These are phyloP conservation scores for Cystofilobasidium ferigula DNA, from an alignment of 768 basidiomycete genomes.

Conservation along the genomic window DNA sequence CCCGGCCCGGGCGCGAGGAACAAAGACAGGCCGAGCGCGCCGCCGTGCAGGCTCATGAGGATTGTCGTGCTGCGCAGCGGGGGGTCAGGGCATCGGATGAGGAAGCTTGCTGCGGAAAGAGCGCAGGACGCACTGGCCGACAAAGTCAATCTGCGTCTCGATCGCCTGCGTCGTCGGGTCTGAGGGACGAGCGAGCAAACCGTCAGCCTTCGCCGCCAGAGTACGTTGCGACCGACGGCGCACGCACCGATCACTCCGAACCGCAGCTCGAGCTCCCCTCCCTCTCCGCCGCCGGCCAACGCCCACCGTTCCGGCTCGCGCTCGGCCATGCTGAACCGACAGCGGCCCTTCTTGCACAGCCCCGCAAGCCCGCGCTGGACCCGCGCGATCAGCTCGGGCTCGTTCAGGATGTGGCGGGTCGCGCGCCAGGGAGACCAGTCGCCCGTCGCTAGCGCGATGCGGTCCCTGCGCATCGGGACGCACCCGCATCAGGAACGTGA, in stretches of 20 bases:
- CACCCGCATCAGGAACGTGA: constrained; percentile 25
- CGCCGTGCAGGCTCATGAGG: constrained; percentile 34
- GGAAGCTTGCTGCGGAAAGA: not conserved
- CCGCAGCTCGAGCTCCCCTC: constrained; percentile 26
- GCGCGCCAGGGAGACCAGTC: constrained; percentile 35
- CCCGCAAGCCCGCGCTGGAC: constrained; percentile 26
- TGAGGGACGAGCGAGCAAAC: not conserved
- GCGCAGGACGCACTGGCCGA: constrained; percentile 28
- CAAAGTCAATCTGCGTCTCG: constrained; percentile 35
- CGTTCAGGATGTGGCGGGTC: constrained; percentile 34
- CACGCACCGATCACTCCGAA: constrained; percentile 31
- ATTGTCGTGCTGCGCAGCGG: constrained; percentile 21
- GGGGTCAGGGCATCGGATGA: no score
- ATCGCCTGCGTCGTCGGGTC: constrained; percentile 33
- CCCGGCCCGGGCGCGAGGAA: constrained; percentile 33
- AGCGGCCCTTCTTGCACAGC: constrained; percentile 26
- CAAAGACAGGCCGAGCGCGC: constrained; percentile 33
- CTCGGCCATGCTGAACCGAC: constrained; percentile 30
- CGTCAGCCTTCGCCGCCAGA: not conserved
- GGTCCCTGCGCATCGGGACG: constrained; percentile 30
- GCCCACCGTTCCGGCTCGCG: constrained; percentile 32
- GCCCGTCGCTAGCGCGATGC: constrained; percentile 29
- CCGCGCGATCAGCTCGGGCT: constrained; percentile 29
- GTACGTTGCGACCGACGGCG: not conserved
- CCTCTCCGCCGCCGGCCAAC: not conserved